These are phyloP conservation scores for Crithidia brevicula DNA, from an alignment of 208 protist genomes.

Conservation along the genomic window DNA sequence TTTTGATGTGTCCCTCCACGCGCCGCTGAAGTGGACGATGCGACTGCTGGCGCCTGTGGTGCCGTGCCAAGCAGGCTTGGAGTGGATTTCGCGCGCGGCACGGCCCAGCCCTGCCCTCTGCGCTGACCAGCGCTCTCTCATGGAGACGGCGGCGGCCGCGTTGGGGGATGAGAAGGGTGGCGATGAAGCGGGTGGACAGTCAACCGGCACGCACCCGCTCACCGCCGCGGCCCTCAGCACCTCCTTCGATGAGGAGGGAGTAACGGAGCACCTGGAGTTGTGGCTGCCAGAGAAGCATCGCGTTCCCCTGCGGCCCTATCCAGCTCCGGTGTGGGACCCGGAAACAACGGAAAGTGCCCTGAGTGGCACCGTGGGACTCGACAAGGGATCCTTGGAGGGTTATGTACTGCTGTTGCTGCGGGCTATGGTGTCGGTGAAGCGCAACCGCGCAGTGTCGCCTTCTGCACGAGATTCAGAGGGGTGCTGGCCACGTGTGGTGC, in stretches of 20 bases:
- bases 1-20: slow-evolving; percentile 36
- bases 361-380: not conserved
- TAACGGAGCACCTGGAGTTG: slow-evolving; percentile 48
- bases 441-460: not conserved
- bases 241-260: slow-evolving; percentile 4
- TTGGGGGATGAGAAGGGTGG: not conserved
- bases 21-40: slow-evolving; percentile 20
- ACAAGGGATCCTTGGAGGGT: not conserved
- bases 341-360: slow-evolving; percentile 14
- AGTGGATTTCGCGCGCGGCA: slow-evolving; percentile 14
- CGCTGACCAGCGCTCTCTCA: not conserved
- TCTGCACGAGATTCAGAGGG: not conserved
- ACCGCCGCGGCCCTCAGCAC: slow-evolving; percentile 5
- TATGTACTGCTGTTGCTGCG: slow-evolving; percentile 21
- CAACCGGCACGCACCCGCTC: not conserved
- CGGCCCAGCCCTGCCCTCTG: not conserved
- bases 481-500: slow-evolving; percentile 16
- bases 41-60: slow-evolving; percentile 22
- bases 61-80: slow-evolving; percentile 21
- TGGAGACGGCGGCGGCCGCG: no score
- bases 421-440: slow-evolving; percentile 10
- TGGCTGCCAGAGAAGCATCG: slow-evolving; percentile 86
- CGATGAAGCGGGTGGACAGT: not conserved
- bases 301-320: slow-evolving; percentile 62
- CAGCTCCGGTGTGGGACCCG: slow-evolving; percentile 19